These are phyloP conservation scores for Sergeia podlipaevii DNA, from an alignment of 208 protist genomes.

Conservation along the genomic window DNA sequence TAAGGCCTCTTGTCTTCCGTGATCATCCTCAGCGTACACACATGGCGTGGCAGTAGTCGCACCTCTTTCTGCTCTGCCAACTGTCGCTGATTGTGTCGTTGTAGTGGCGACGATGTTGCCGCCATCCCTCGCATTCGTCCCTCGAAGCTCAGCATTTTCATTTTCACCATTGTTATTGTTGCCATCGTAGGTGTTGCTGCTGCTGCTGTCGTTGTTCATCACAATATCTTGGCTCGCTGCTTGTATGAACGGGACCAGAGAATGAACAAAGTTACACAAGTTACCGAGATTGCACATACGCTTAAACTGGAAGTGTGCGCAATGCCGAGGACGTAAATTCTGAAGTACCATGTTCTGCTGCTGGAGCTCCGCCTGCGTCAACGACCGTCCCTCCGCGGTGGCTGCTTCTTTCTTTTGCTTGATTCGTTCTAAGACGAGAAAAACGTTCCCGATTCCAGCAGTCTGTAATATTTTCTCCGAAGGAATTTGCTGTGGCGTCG, in stretches of 20 bases:
- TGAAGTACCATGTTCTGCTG: neutral
- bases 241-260: constrained; percentile 56
- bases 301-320: constrained; percentile 82
- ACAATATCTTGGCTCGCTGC: no score
- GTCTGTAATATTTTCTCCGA: constrained; percentile 61
- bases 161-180: constrained; percentile 1
- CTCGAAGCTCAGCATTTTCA: neutral
- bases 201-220: no score
- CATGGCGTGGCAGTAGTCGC: no score
- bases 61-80: neutral
- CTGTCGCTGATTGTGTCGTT: neutral
- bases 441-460: constrained; percentile 13
- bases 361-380: neutral
- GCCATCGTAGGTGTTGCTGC: constrained; percentile 8
- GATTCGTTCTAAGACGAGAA: neutral
- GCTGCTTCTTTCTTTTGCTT: constrained; percentile 5
- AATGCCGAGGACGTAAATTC: constrained; percentile 49
- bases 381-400: neutral
- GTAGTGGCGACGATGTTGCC: neutral
- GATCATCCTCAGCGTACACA: no score
- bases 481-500: constrained; percentile 39
- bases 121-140: neutral
- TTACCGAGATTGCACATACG: constrained; percentile 62
- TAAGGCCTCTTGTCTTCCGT: no score
- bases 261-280: constrained; percentile 70